Evolutionary conservation across 495 filamentous ascomycete species (phyloP).

Genomic region (Parmelia sp.): DNA sequence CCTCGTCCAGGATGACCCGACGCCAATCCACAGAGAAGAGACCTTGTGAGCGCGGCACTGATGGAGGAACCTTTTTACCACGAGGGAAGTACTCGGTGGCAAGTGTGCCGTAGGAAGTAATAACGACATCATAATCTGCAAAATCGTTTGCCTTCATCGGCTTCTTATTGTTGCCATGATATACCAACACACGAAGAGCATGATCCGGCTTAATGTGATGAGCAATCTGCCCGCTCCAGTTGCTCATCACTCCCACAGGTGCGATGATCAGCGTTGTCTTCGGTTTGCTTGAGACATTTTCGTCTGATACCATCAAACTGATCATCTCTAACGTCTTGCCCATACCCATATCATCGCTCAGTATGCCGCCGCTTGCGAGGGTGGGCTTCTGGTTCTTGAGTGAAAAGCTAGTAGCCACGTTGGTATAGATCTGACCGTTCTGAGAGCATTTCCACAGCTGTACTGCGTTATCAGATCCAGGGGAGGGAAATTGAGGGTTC

Average conservation of each 20-base stretch:
- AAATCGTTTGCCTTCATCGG: slow-evolving; percentile 50
- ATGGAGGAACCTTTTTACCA: slow-evolving; percentile 25
- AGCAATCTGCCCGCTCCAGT: slow-evolving; percentile 79
- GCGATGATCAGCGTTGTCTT: slow-evolving; percentile 70
- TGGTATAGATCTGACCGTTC: slow-evolving; percentile 50
- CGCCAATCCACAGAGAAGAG: slow-evolving; percentile 69
- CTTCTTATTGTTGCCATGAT: slow-evolving; percentile 62
- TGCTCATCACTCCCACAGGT: slow-evolving; percentile 84
- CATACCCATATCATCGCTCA: slow-evolving; percentile 92
- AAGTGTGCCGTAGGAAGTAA: slow-evolving; percentile 75
- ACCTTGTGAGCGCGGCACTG: slow-evolving; percentile 28
- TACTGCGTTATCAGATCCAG: slow-evolving; percentile 57
- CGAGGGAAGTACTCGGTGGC: slow-evolving; percentile 38
- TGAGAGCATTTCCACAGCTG: slow-evolving; percentile 70
- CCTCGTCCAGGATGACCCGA: slow-evolving; percentile 82
- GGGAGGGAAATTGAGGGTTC: slow-evolving; percentile 55
- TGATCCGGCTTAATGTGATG: slow-evolving; percentile 60
- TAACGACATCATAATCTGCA: slow-evolving; percentile 60
- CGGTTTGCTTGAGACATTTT: slow-evolving; percentile 29
- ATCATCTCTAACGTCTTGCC: slow-evolving; percentile 91
- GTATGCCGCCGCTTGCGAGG: slow-evolving; percentile 73
- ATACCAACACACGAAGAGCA: slow-evolving; percentile 60
- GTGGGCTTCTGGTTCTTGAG: slow-evolving; percentile 45
- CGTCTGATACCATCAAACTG: slow-evolving; percentile 64
- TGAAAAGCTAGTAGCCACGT: slow-evolving; percentile 72